Evolutionary conservation across 768 basidiomycete species (phyloP), one percentile per base, ranked within the genome.

Genomic region (Boletus bicolor): DNA sequence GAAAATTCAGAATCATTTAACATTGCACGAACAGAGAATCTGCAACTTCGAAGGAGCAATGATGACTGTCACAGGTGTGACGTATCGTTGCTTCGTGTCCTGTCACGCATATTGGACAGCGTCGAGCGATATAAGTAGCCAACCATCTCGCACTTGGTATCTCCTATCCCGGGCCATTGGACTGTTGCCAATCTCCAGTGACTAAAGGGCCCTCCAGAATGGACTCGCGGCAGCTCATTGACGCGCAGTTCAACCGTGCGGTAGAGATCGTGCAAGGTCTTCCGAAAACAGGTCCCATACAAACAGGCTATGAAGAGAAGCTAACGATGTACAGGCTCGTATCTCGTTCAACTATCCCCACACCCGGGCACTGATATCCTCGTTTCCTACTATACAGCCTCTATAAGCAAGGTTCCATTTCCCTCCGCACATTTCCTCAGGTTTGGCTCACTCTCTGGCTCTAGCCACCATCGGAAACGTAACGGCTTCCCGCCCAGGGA

Each of bases 281-380:
- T 34, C 93, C 95, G 1, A 96, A 96, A 78, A 91, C 85, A 10
- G 93, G 95, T 0, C 93, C 94, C 32, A 93, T 98, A 65, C 93
- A 97, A 71, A 97, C 94, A 0, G 90, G 84, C 60, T 97, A 98
- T 68, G 94, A 97, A 62, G 93, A 96, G 69, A 98, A 98, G 70
- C 75, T 98, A 14, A 82, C 84, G 11, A 92, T 98, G 84, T 98
- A 98, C 69, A 91, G 91, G 88, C 87, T 57, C 35, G 80, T 68
- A 32, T 45, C 30, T 51, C 36, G 10, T 36, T 53, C 30, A n/a
- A 10, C 21, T 28, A 3, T 38, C 24, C 10, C 19, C 41, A 36
- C 24, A 15, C 32, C 46, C 54, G 14, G 42, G 15, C 44, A 52
- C 57, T 61, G 42, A 62, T 61, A 41, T 14, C 51, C 48, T 38